Conservation (phyloP, 495 filamentous ascomycete species). For the Trichocladium uniseriatum region DNA sequence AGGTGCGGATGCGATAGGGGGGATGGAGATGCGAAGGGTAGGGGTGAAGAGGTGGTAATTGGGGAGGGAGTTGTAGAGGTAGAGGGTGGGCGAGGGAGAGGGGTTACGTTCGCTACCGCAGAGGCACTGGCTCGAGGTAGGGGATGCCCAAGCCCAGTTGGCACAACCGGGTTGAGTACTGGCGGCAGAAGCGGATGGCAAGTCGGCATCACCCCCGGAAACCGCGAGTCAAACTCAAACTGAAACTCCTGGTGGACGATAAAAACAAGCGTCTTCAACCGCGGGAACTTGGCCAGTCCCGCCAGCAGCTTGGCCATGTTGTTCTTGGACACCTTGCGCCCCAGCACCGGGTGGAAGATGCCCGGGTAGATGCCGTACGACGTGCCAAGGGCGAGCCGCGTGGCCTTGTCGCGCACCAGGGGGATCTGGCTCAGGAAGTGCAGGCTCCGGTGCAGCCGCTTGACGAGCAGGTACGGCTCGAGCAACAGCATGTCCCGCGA, state of each 20-base stretch:
- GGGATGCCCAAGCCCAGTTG: too few relatives aligned
- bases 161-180: too few relatives aligned
- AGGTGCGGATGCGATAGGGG: background rate
- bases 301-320: slow-evolving; percentile 40
- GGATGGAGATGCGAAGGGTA: too few relatives aligned
- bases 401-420: slow-evolving; percentile 34
- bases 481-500: slow-evolving; percentile 41
- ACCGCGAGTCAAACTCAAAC: slow-evolving; percentile 36
- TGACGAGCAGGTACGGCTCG: slow-evolving; percentile 41
- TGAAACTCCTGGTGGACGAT: slow-evolving; percentile 41
- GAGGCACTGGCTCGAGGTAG: too few relatives aligned
- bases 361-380: slow-evolving; percentile 40
- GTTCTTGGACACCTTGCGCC: slow-evolving; percentile 39
- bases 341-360: slow-evolving; percentile 37
- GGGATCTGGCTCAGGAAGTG: slow-evolving; percentile 42
- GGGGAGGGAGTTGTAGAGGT: too few relatives aligned
- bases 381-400: slow-evolving; percentile 37
- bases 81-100: too few relatives aligned
- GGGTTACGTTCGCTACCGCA: too few relatives aligned
- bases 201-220: slow-evolving; percentile 17
- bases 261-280: slow-evolving; percentile 35
- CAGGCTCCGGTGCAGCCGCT: slow-evolving; percentile 38
- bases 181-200: background rate
- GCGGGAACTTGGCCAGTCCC: slow-evolving; percentile 34
- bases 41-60: too few relatives aligned